Evolutionary conservation across 495 filamentous ascomycete species (phyloP).

Genomic region (Jackrogersella multiformis): DNA sequence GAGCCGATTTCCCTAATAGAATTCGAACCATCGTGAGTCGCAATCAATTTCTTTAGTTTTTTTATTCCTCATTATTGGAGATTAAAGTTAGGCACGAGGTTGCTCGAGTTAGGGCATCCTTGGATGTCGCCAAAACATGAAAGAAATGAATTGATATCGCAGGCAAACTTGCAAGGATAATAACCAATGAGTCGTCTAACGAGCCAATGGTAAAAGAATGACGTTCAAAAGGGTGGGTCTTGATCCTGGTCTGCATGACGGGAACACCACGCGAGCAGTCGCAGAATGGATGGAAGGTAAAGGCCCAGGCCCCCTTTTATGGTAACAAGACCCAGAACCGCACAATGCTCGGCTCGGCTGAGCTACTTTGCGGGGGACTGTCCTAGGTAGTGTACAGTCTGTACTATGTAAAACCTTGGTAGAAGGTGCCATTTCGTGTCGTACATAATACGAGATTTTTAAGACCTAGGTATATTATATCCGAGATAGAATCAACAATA

Average conservation of each 20-base stretch:
- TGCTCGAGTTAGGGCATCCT: slow-evolving; percentile 6
- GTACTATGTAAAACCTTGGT: not conserved
- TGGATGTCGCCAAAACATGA: slow-evolving; percentile 22
- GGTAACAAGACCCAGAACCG: too few relatives aligned
- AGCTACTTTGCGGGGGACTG: slow-evolving; percentile 36
- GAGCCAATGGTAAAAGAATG: slow-evolving; percentile 37
- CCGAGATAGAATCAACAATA: too few relatives aligned
- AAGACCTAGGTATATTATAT: too few relatives aligned
- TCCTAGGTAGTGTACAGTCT: not conserved
- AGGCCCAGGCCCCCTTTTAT: too few relatives aligned
- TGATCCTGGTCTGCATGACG: slow-evolving; percentile 34
- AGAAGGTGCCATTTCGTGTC: slow-evolving; percentile 16
- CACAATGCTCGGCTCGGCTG: too few relatives aligned
- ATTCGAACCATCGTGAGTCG: not conserved
- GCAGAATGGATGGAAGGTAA: slow-evolving; percentile 15
- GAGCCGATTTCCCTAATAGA: not conserved
- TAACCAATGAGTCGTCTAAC: slow-evolving; percentile 33
- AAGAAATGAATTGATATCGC: slow-evolving; percentile 43
- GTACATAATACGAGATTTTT: slow-evolving; percentile 5
- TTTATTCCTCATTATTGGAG: slow-evolving; percentile 8
- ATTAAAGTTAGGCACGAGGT: slow-evolving; percentile 11
- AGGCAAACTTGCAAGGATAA: slow-evolving; percentile 37
- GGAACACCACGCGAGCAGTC: slow-evolving; percentile 36
- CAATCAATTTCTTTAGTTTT: not conserved
- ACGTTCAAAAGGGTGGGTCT: slow-evolving; percentile 37